Evolutionary conservation across 345 rosid species (phyloP).

Genomic region (Clausena lansium): DNA sequence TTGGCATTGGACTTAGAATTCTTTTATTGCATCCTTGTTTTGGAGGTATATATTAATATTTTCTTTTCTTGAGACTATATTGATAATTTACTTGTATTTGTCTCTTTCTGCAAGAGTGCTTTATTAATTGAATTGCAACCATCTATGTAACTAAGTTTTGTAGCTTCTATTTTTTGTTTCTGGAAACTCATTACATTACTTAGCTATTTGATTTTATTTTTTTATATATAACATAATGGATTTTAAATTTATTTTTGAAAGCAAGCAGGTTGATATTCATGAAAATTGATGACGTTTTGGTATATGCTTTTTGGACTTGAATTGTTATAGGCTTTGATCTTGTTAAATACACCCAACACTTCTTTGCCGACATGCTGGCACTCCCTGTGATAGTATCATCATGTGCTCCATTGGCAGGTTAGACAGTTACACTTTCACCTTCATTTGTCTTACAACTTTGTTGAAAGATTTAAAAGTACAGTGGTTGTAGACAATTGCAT

Average conservation of each 20-base stretch:
- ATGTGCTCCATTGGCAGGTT: constrained; percentile 88
- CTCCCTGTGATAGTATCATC: constrained; percentile 90
- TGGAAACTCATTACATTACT: too few species aligned
- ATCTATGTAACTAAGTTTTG: too few species aligned
- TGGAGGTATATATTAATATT: too few species aligned
- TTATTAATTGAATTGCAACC: too few species aligned
- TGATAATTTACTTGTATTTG: too few species aligned
- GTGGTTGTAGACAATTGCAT: background rate
- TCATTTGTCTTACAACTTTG: background rate
- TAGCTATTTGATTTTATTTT: too few species aligned
- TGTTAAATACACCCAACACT: background rate
- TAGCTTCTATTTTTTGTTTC: too few species aligned
- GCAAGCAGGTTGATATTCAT: background rate
- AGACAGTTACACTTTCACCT: constrained; percentile 11
- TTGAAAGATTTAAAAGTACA: background rate
- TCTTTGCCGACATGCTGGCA: constrained; percentile 54
- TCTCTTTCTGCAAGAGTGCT: too few species aligned
- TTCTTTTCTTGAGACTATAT: too few species aligned
- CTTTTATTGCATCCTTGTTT: too few species aligned
- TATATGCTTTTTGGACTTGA: background rate
- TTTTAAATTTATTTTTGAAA: background rate
- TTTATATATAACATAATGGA: too few species aligned
- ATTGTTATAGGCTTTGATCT: background rate
- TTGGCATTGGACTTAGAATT: too few species aligned
- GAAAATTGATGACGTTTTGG: background rate